Evolutionary conservation across 768 basidiomycete genomes (phyloP).

Genomic region (Guyanaporus albipodus): DNA sequence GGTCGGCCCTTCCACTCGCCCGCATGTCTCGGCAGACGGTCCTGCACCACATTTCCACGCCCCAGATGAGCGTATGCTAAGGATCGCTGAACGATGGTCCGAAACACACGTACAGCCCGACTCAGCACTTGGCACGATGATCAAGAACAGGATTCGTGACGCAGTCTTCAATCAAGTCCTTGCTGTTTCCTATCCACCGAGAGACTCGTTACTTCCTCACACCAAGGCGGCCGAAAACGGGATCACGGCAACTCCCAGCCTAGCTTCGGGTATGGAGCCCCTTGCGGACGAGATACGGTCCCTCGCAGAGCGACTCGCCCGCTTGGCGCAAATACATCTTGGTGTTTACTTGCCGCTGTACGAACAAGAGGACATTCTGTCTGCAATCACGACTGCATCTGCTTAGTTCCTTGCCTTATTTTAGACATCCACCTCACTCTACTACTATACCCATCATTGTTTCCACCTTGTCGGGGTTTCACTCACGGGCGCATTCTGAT

Average conservation of each 20-base stretch:
- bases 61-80: conserved; percentile 53
- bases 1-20: conserved; percentile 23
- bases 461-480: conserved; percentile 25
- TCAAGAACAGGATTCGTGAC: conserved; percentile 60
- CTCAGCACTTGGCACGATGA: conserved; percentile 56
- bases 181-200: conserved; percentile 46
- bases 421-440: conserved; percentile 23
- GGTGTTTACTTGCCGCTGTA: conserved; percentile 76
- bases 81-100: conserved; percentile 69
- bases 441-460: conserved; percentile 29
- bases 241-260: conserved; percentile 5
- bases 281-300: conserved; percentile 61
- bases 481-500: conserved; percentile 23
- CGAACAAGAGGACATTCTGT: conserved; percentile 50
- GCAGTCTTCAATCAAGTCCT: conserved; percentile 61
- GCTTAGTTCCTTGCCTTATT: conserved; percentile 15
- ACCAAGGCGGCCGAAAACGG: conserved; percentile 25
- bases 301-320: conserved; percentile 67
- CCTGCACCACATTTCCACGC: conserved; percentile 22
- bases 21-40: conserved; percentile 24
- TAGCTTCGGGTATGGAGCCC: conserved; percentile 65
- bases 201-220: conserved; percentile 33
- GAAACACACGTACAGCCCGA: conserved; percentile 57
- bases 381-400: conserved; percentile 18
- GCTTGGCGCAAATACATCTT: conserved; percentile 70